Base-by-base conservation (phyloP, 202 grass and related monocot species). In the Schoenoplectus triqueter region DNA sequence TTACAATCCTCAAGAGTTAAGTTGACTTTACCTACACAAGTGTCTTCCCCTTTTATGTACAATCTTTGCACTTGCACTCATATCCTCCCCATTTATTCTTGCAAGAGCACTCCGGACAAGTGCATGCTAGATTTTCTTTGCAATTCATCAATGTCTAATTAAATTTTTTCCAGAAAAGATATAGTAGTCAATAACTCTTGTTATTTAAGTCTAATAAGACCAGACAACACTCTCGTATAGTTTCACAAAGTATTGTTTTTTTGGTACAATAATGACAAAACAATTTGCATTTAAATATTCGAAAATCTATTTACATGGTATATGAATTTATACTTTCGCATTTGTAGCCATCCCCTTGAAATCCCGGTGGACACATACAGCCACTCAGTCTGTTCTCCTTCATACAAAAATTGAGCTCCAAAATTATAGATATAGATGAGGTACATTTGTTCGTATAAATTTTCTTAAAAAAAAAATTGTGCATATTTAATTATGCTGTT, bases 1-100 rank as follows among this genome's bases (percentile, higher is more conserved):
- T 64, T 59, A 15, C 73, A 64, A 56, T n/a, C 39, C 2, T 41
- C 13, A 57, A 59, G 5, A 42, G 4, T 42, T 31, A 1, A 60
- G 44, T 19, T 10, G 31, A 61, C 31, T 68, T 89, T 48, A 97
- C 94, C 90, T 75, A 97, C 89, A 91, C 95, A 98, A 19, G 61
- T 80, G 82, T 95, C 95, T 84, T 95, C 86, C 59, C 86, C 88
- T 17, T 85, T 88, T 7, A 95, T 93, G 89, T 98, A 98, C 15
- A 98, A 39, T 83, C 89, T 69, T 80, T 88, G 88, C 95, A 98
- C 11, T 78, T 90, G 89, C 92, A 98, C 48, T 98, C 91, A 78
- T 95, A 98, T 84, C 87, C 88, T 21, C 95, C 95, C 92, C 92
- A 98, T 3, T 90, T 95, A 84, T 98, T 98, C 80, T 86, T 95